phyloP scores from a whole-genome alignment of 2,329 filamentous ascomycete genomes.

The Bretziella fagacearum region DNA sequence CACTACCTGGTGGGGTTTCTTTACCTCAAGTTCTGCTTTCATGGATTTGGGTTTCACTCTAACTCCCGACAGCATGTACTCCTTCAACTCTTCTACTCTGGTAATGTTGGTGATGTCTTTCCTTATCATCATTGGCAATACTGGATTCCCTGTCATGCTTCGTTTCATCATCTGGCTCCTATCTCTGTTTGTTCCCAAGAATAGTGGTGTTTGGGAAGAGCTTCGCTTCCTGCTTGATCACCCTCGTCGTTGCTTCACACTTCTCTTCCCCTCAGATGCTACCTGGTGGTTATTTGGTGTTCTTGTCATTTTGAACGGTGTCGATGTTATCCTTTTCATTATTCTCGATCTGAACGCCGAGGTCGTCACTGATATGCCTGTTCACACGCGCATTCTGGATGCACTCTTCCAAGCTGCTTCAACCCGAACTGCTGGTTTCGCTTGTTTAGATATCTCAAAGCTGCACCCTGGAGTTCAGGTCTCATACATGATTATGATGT shows the following conservation, averaged over 20 bases:
- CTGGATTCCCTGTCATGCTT: constrained; percentile 86
- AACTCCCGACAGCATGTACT: constrained; percentile 85
- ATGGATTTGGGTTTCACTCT: constrained; percentile 91
- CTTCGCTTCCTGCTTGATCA: constrained; percentile 83
- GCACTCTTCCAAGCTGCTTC: constrained; percentile 81
- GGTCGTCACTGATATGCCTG: constrained; percentile 48
- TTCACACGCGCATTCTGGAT: constrained; percentile 62
- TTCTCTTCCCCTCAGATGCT: constrained; percentile 75
- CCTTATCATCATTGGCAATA: constrained; percentile 87
- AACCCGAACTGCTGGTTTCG: constrained; percentile 81
- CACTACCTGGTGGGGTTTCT: constrained; percentile 81
- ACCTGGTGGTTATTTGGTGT: constrained; percentile 96
- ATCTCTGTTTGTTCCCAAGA: constrained; percentile 47
- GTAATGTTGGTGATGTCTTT: constrained; percentile 65
- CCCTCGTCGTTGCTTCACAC: constrained; percentile 85
- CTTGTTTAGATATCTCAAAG: constrained; percentile 57
- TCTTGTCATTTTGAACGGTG: constrained; percentile 59
- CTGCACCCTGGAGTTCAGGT: constrained; percentile 86
- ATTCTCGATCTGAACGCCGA: constrained; percentile 69
- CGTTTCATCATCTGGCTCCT: constrained; percentile 78
- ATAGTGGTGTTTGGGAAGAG: constrained; percentile 70
- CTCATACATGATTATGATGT: constrained; percentile 98
- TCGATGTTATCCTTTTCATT: constrained; percentile 83
- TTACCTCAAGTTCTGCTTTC: constrained; percentile 73
- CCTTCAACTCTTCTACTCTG: constrained; percentile 62